These are phyloP conservation scores for Orbilia quercus DNA, from an alignment of 2,329 filamentous ascomycete genomes.

Conservation along the genomic window DNA sequence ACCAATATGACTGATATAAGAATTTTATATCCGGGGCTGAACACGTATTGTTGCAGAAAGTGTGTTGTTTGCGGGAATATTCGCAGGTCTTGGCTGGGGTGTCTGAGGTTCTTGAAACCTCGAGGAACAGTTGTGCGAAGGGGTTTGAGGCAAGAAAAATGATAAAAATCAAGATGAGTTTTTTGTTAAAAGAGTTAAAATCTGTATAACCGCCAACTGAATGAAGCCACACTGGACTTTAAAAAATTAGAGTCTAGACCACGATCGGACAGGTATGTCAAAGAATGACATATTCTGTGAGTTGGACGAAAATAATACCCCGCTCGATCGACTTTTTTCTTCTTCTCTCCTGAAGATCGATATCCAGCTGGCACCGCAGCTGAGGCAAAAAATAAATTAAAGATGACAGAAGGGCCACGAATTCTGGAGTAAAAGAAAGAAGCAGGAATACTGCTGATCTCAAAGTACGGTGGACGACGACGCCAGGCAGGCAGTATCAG, in stretches of 20 bases:
- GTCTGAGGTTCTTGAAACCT: constrained; percentile 6
- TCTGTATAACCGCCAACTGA: constrained; percentile 1
- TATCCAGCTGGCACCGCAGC: constrained; percentile 10
- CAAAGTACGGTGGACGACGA: constrained; percentile 31
- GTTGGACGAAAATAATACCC: constrained; percentile 40
- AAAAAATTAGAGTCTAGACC: constrained; percentile 31
- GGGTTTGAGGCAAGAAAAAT: constrained; percentile 17
- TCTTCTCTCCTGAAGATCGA: constrained; percentile 34
- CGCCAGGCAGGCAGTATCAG: constrained; percentile 38
- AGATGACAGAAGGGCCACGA: constrained; percentile 5
- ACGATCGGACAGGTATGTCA: constrained; percentile 32
- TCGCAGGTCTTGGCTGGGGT: constrained; percentile 12
- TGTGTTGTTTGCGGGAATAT: constrained; percentile 43
- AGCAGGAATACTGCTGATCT: constrained; percentile 18
- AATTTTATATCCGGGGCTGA: neutral
- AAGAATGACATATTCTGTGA: constrained; percentile 51
- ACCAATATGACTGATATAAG: constrained; percentile 36
- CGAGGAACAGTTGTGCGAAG: constrained; percentile 3
- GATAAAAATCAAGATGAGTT: neutral
- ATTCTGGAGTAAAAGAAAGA: constrained; percentile 3
- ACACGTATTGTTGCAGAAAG: constrained; percentile 35
- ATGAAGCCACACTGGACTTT: constrained; percentile 35
- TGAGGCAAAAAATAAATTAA: constrained; percentile 16
- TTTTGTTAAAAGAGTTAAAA: neutral
- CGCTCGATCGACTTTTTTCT: constrained; percentile 28